Conservation (phyloP, 2,329 filamentous ascomycete species). For the Diaporthe vaccinii region DNA sequence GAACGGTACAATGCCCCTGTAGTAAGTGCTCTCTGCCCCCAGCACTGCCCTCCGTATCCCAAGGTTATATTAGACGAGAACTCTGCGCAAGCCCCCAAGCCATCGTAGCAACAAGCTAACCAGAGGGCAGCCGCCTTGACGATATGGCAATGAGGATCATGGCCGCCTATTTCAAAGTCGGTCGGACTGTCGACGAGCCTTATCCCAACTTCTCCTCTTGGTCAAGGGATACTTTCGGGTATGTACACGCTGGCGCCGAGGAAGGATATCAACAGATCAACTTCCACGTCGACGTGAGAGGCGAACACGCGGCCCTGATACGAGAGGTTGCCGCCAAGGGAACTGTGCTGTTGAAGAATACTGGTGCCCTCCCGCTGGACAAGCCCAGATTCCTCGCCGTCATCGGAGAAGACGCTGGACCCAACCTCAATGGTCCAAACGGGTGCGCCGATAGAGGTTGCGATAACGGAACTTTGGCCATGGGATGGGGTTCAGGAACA, state of each 20-base stretch:
- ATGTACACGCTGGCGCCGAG: slow-evolving; percentile 72
- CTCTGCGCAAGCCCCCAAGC: background rate
- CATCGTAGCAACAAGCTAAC: background rate
- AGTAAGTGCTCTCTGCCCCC: slow-evolving; percentile 48
- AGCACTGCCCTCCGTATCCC: background rate
- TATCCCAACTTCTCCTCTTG: slow-evolving; percentile 90
- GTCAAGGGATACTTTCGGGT: slow-evolving; percentile 82
- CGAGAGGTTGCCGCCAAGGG: slow-evolving; percentile 83
- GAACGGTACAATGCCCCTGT: slow-evolving; percentile 90
- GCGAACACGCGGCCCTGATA: slow-evolving; percentile 79
- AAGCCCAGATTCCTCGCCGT: slow-evolving; percentile 82
- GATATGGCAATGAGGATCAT: slow-evolving; percentile 92
- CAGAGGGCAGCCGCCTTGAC: slow-evolving; percentile 72
- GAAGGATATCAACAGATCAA: slow-evolving; percentile 79
- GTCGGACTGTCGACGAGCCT: slow-evolving; percentile 62
- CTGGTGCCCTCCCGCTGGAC: slow-evolving; percentile 79
- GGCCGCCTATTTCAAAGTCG: slow-evolving; percentile 77
- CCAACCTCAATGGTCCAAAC: slow-evolving; percentile 82
- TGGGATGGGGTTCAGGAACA: slow-evolving; percentile 85
- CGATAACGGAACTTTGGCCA: slow-evolving; percentile 73
- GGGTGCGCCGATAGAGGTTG: slow-evolving; percentile 79
- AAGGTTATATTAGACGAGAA: background rate
- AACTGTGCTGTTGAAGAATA: slow-evolving; percentile 92
- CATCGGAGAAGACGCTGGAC: slow-evolving; percentile 86
- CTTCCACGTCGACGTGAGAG: slow-evolving; percentile 86